Evolutionary conservation across 2,329 filamentous ascomycete genomes (phyloP).

Genomic region (Colletotrichum theobromicola): DNA sequence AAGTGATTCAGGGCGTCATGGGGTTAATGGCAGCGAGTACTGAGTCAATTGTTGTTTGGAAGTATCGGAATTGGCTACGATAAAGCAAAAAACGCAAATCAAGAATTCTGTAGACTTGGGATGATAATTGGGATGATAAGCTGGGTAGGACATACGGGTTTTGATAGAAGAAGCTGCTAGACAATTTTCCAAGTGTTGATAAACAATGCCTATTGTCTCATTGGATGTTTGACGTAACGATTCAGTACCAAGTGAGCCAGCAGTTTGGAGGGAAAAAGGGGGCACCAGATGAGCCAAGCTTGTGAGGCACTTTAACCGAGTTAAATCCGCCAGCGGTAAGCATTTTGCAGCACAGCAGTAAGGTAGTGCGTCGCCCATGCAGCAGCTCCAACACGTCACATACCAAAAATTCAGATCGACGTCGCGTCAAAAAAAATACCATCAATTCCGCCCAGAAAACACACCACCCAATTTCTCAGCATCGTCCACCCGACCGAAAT

Average conservation of each 20-base stretch:
- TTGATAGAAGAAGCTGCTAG: not conserved
- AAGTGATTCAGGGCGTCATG: not conserved
- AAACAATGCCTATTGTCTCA: not conserved
- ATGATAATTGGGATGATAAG: not conserved
- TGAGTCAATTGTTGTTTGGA: not conserved
- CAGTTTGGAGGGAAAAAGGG: not conserved
- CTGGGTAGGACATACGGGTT: not conserved
- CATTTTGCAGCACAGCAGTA: not conserved
- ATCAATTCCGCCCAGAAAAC: not conserved
- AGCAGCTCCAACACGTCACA: slow-evolving; percentile 17
- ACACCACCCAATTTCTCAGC: not conserved
- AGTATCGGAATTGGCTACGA: not conserved
- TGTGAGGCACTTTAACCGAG: not conserved
- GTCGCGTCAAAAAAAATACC: slow-evolving; percentile 14
- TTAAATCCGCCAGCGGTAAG: not conserved
- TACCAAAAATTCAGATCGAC: slow-evolving; percentile 3
- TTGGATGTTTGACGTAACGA: not conserved
- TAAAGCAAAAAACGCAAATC: not conserved
- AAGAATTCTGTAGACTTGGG: not conserved
- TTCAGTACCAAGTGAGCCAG: not conserved
- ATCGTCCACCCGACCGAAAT: not conserved
- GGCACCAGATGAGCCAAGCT: not conserved
- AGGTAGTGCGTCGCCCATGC: not conserved
- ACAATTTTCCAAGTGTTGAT: not conserved
- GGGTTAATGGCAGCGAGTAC: not conserved